Evolutionary conservation across 495 filamentous ascomycete genomes (phyloP).

Genomic region (Aspergillus panamensis): DNA sequence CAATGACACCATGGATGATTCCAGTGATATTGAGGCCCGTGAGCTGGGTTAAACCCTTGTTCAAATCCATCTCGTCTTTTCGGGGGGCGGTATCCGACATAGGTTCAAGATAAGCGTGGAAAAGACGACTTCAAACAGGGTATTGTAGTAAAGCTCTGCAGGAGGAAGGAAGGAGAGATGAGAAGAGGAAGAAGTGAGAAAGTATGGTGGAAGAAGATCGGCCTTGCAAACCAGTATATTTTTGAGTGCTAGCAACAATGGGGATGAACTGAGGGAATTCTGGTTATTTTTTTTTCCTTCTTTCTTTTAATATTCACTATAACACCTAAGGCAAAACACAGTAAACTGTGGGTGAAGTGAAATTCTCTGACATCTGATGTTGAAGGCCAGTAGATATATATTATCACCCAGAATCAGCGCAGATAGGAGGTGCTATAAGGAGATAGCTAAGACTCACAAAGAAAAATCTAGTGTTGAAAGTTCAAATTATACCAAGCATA

Average conservation of each 20-base stretch:
- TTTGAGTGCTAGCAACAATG: not conserved
- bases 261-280: not conserved
- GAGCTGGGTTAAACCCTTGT: conserved; percentile 7
- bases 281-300: not conserved
- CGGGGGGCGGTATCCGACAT: not conserved
- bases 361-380: too few relatives aligned
- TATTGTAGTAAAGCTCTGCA: not conserved
- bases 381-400: too few relatives aligned
- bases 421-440: too few relatives aligned
- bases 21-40: conserved; percentile 10
- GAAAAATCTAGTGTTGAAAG: too few relatives aligned
- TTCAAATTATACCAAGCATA: not conserved
- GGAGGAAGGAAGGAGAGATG: not conserved
- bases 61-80: conserved; percentile 1
- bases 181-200: not conserved
- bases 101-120: not conserved
- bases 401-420: too few relatives aligned
- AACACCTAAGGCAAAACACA: too few relatives aligned
- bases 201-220: not conserved
- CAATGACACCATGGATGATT: conserved; percentile 14
- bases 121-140: not conserved
- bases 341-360: too few relatives aligned
- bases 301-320: not conserved
- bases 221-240: not conserved
- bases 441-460: too few relatives aligned